phyloP scores from a whole-genome alignment of 176 grass and related monocot genomes.

The Avena sativa region DNA sequence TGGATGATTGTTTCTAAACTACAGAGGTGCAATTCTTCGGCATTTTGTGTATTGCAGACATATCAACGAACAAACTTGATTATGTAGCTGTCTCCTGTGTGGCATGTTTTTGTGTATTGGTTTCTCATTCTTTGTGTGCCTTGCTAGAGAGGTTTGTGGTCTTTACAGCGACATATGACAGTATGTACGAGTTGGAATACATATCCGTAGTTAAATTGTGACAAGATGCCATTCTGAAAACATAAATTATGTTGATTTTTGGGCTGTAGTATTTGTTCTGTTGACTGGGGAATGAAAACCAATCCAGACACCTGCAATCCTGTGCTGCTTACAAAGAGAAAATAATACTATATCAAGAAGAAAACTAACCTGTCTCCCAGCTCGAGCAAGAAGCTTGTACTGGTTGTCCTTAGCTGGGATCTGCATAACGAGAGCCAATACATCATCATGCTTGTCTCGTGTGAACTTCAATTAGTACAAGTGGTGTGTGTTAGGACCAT shows the following conservation, averaged over 20 bases:
- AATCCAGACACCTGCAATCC: background rate
- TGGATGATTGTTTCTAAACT: background rate
- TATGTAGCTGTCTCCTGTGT: background rate
- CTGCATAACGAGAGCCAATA: constrained; percentile 51
- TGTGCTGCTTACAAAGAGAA: background rate
- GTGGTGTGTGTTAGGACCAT: constrained; percentile 19
- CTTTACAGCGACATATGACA: background rate
- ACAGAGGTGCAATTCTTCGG: background rate
- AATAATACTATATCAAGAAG: constrained; percentile 10
- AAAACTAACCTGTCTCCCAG: constrained; percentile 84
- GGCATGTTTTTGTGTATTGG: background rate
- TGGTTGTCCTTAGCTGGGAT: constrained; percentile 84
- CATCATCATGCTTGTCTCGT: background rate
- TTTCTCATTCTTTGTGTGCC: background rate
- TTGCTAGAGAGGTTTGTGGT: background rate
- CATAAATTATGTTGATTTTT: background rate
- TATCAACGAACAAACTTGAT: background rate
- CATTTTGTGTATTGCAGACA: background rate
- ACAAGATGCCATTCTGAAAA: background rate
- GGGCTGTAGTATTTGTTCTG: constrained; percentile 17
- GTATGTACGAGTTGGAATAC: background rate
- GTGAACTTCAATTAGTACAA: background rate
- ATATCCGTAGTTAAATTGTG: background rate
- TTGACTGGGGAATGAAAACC: background rate
- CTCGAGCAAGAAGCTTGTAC: constrained; percentile 96